Evolutionary conservation across 2,329 filamentous ascomycete species (phyloP), one percentile per base, ranked within the genome.

Genomic region (Coleophoma eucalyptorum): DNA sequence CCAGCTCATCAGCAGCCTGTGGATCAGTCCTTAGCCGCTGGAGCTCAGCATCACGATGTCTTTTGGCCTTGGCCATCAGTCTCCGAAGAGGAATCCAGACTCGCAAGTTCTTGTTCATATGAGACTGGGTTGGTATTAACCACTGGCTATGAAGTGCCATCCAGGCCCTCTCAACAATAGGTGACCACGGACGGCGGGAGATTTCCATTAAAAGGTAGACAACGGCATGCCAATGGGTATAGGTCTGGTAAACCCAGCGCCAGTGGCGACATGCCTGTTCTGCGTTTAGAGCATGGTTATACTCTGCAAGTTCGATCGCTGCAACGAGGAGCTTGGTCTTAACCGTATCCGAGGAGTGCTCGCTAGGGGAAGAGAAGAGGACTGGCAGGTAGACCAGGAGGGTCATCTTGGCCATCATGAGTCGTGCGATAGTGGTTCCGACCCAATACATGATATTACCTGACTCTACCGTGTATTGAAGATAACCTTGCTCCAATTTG

Each of bases 41-140:
- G 5, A 71, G 33, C 48, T 72, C 68, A 1, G 55, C 49, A 16
- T 61, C 55, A 4, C 68, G 68, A 59, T 71, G 63, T 37, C 57
- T 60, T 16, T 69, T 69, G 7, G 82, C 83, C 58, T 80, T 80
- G 20, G 72, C 72, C 66, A 84, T 78, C 5, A 86, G 65, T 53
- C 79, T 81, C 32, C 74, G 70, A 15, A 86, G 64, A 1, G 82
- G 82, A 40, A 77, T 75, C 83, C 83, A 87, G 0, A 85, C 64
- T 64, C 79, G 77, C 4, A 77, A 75, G 49, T 75, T 74, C 49
- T 70, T 72, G 19, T 68, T 64, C 20, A 49, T 49, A 20, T 60
- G 54, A 1, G 61, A 58, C 32, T 48, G 45, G 3, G 51, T 49
- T 18, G 54, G 50, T 12, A 55, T 58, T 8, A 55, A 41, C 58